A percentile compares a stretch with the other conserved stretches of the same genome.
Evolutionary conservation across 2,329 filamentous ascomycete genomes (phyloP).

Genomic region (Colletotrichum tamarilloi): DNA sequence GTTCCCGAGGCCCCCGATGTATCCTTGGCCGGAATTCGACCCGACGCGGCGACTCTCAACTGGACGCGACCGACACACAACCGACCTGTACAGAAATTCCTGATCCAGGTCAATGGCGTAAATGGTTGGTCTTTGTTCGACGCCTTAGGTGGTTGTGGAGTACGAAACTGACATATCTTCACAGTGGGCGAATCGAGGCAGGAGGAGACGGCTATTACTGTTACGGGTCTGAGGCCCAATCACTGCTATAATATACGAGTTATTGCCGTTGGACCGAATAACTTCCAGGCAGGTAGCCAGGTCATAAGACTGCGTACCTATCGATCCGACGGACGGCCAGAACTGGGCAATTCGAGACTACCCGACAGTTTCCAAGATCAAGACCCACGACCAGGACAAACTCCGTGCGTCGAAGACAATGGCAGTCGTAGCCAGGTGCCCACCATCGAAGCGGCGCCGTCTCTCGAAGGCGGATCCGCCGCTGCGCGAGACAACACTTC

Average conservation of each 20-base stretch:
- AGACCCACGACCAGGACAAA: slow-evolving; percentile 48
- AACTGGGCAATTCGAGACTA: slow-evolving; percentile 66
- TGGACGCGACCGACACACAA: slow-evolving; percentile 81
- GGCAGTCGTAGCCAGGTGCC: slow-evolving; percentile 62
- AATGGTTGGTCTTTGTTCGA: slow-evolving; percentile 70
- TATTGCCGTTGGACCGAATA: slow-evolving; percentile 89
- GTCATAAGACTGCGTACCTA: slow-evolving; percentile 87
- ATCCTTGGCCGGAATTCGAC: slow-evolving; percentile 88
- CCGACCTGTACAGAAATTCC: slow-evolving; percentile 82
- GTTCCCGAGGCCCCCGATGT: slow-evolving; percentile 91
- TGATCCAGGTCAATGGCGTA: slow-evolving; percentile 93
- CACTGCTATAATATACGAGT: slow-evolving; percentile 95
- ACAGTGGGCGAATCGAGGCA: slow-evolving; percentile 84
- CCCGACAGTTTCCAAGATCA: slow-evolving; percentile 67
- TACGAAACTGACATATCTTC: not conserved
- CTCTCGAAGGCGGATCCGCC: slow-evolving; percentile 69
- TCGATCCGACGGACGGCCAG: slow-evolving; percentile 71
- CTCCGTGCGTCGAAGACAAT: slow-evolving; percentile 52
- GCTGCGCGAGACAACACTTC: slow-evolving; percentile 74
- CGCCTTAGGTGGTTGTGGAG: not conserved
- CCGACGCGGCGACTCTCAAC: slow-evolving; percentile 88
- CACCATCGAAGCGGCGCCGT: slow-evolving; percentile 69
- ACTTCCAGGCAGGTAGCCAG: slow-evolving; percentile 90
- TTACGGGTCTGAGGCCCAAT: slow-evolving; percentile 86
- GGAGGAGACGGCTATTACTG: slow-evolving; percentile 87